Evolutionary conservation across 2,329 filamentous ascomycete species (phyloP), one percentile per base, ranked within the genome.

Genomic region (Didymellaceae sp.): DNA sequence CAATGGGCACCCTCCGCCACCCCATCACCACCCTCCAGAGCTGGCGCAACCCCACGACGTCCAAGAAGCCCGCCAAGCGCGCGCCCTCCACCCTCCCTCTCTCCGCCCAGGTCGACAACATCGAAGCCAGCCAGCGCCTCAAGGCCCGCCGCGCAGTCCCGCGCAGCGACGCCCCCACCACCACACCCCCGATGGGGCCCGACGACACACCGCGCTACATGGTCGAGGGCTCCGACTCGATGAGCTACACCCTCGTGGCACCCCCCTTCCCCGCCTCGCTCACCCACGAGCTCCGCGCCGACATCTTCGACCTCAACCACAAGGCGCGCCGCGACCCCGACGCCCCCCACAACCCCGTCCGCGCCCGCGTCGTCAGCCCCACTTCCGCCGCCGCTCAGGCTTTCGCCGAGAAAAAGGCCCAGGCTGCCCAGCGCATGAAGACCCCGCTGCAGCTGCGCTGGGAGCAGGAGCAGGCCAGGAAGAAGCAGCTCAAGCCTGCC

Each of bases 181-280:
- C n/a, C 55, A 57, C 4, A 52, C 58, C 22, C 54, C 49, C 59
- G 73, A 85, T 58, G 73, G n/a, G n/a, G n/a, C n/a, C 79, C 3
- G 74, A 66, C 64, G 93, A 97, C 74, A 97, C 93, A 2, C 76
- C 86, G 35, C 87, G 89, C 58, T 84, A 88, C 69, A 82, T 87
- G 46, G 88, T 91, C 50, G 90, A 96, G 66, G 81, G 85, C 30
- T 41, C 54, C 28, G 47, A 62, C 1, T 58, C 57, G n/a, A 57
- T 80, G 65, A 90, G 89, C 1, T 96, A 89, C 70, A 89, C 85
- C 26, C 79, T 97, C 18, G 78, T 91, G 21, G 79, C 82, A 13
- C 82, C 89, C 20, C 93, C 93, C 11, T 90, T 96, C 82, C 91
- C 93, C 5, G 75, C 80, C 22, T 77, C 75, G n/a, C 82, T 97